These are phyloP conservation scores for Bondarzewia mesenterica DNA, from an alignment of 1,284 basidiomycete species.

Conservation along the genomic window DNA sequence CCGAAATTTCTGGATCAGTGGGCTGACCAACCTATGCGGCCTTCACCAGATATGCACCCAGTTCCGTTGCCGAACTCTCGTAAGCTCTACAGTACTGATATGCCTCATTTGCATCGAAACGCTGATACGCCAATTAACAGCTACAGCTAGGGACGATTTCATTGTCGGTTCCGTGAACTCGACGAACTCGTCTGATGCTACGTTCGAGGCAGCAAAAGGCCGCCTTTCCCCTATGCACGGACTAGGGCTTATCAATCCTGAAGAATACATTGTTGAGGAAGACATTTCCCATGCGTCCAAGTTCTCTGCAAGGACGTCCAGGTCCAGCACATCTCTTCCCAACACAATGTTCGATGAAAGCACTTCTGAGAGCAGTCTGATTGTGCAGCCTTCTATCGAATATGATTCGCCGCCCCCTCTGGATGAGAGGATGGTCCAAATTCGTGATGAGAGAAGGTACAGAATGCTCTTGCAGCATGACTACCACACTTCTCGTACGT, in stretches of 20 bases:
- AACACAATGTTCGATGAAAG: constrained; percentile 9
- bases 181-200: neutral
- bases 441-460: constrained; percentile 49
- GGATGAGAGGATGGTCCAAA: neutral
- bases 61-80: constrained; percentile 3
- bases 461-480: constrained; percentile 51
- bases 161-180: neutral
- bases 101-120: neutral
- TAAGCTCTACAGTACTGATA: neutral
- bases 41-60: constrained; percentile 13
- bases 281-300: no score
- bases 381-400: constrained; percentile 17
- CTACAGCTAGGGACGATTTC: constrained; percentile 4
- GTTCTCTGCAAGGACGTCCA: no score
- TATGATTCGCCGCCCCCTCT: constrained; percentile 34
- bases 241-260: neutral
- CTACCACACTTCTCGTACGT: constrained; percentile 62
- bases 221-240: neutral
- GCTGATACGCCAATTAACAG: neutral
- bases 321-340: neutral
- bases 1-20: constrained; percentile 8
- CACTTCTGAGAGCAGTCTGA: constrained; percentile 12
- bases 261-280: no score
- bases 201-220: neutral
- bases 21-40: constrained; percentile 1